phyloP scores from a whole-genome alignment of 2,329 filamentous ascomycete species.

The Colletotrichum filicis region DNA sequence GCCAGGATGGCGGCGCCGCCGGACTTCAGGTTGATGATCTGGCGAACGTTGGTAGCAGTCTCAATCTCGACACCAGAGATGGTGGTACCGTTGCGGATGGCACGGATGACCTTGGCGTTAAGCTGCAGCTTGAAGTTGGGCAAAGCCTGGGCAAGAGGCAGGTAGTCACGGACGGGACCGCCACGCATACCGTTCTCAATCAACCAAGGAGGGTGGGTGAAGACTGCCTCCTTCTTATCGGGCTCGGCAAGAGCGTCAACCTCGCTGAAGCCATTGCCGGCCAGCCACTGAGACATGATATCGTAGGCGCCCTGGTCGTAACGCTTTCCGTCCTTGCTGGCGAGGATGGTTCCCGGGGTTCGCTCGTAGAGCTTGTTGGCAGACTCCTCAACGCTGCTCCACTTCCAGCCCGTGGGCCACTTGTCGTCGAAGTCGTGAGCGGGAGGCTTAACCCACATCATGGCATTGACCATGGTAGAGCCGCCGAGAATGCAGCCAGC shows the following conservation, averaged over 20 bases:
- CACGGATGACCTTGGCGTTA: conserved; percentile 38
- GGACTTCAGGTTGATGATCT: conserved; percentile 38
- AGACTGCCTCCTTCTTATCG: conserved; percentile 35
- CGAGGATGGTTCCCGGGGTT: conserved; percentile 35
- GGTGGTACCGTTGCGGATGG: conserved; percentile 41
- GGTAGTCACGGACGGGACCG: conserved; percentile 47
- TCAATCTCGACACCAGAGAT: conserved; percentile 47
- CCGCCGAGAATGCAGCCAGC: conserved; percentile 47
- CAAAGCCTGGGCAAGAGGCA: conserved; percentile 45
- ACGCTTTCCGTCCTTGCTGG: conserved; percentile 36
- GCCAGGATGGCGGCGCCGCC: conserved; percentile 36
- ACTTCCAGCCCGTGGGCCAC: conserved; percentile 37
- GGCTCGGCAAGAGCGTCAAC: conserved; percentile 35
- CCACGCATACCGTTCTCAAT: conserved; percentile 36
- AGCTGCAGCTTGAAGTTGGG: conserved; percentile 50
- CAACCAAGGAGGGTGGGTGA: conserved; percentile 37
- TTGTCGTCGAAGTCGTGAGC: conserved; percentile 35
- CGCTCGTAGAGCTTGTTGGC: conserved; percentile 37
- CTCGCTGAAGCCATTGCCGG: conserved; percentile 34
- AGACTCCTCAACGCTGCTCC: conserved; percentile 34
- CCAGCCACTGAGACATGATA: conserved; percentile 33
- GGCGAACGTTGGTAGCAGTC: conserved; percentile 32
- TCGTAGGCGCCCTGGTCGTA: conserved; percentile 37
- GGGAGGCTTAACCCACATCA: conserved; percentile 40
- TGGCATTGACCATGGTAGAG: conserved; percentile 42